Evolutionary conservation across 768 basidiomycete genomes (phyloP), one percentile per base, ranked within the genome.

Genomic region (Leccinellum rugosiceps): DNA sequence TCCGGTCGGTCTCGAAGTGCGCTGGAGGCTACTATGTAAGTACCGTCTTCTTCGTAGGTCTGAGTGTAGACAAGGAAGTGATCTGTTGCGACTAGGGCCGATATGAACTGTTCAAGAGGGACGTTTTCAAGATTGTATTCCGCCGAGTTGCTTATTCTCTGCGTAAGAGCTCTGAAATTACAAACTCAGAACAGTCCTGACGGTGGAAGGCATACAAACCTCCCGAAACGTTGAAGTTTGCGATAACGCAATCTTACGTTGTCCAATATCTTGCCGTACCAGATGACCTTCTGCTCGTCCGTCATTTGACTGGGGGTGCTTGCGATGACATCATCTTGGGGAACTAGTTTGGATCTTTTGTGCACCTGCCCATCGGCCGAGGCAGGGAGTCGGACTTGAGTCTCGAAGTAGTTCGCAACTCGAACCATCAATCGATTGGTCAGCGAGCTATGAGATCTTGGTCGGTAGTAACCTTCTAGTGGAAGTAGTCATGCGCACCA

Each of bases 51-150:
- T 72, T 96, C 94, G 70, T 89, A 88, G 8, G 75, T 73, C 58
- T 87, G 83, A 2, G 96, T 97, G 72, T 97, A 96, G 46, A 99
- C 91, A 56, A 99, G 84, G 74, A 94, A 88, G 70, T 98, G 95
- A 61, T 91, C 93, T 7, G 92, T 87, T 31, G 87, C 83, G 21
- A 90, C 85, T 8, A 99, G 80, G 11, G 81, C 78, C 23, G 84
- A 77, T 53, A 98, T 89, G 72, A 96, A 90, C n/a, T 79, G 78
- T 52, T 90, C 88, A 57, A 95, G 76, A 44, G 87, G 79, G 35
- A 87, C 75, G 54, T 84, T 79, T 57, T 92, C 89, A 31, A 98
- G 78, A 58, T 78, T 83, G 66, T 95, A 98, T 70, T 97, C 94
- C 1, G 93, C 90, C 6, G 94, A 91, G 72, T 95, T 97, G 66